A percentile compares a stretch with the other conserved stretches of the same genome.
These are phyloP conservation scores for Dalbergia cultrata DNA, from an alignment of 306 rosid species.

Conservation along the genomic window DNA sequence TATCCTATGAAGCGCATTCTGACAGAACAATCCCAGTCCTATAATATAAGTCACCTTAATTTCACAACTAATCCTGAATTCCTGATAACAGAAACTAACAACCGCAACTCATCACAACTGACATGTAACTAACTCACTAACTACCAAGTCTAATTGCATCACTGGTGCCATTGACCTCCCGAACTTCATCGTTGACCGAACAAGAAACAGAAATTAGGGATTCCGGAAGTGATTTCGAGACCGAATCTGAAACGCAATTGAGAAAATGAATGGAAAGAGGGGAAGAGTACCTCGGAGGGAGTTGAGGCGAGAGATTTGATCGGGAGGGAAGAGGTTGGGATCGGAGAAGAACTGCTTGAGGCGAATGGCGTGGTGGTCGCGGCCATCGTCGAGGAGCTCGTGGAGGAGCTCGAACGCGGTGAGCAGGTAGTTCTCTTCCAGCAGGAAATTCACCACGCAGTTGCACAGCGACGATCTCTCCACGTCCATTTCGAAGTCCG, in stretches of 20 bases:
- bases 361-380: constrained; percentile 89
- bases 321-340: constrained; percentile 81
- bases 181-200: not conserved
- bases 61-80: not conserved
- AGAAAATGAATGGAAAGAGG: not conserved
- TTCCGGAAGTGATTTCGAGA: not conserved
- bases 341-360: constrained; percentile 86
- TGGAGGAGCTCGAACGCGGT: constrained; percentile 99
- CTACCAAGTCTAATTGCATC: no score
- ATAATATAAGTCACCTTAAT: not conserved
- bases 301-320: constrained; percentile 89
- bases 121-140: no score
- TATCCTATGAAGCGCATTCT: no score
- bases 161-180: no score
- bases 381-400: constrained; percentile 97
- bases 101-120: no score
- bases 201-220: not conserved
- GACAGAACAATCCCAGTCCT: not conserved
- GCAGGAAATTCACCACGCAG: constrained; percentile 94
- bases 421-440: constrained; percentile 89
- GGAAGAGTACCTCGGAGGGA: constrained; percentile 70
- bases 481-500: constrained; percentile 65
- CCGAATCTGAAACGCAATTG: not conserved
- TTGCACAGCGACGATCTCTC: constrained; percentile 97
- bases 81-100: not conserved